These are phyloP conservation scores for Ustulina deusta DNA, from an alignment of 2,329 filamentous ascomycete genomes.

Conservation along the genomic window DNA sequence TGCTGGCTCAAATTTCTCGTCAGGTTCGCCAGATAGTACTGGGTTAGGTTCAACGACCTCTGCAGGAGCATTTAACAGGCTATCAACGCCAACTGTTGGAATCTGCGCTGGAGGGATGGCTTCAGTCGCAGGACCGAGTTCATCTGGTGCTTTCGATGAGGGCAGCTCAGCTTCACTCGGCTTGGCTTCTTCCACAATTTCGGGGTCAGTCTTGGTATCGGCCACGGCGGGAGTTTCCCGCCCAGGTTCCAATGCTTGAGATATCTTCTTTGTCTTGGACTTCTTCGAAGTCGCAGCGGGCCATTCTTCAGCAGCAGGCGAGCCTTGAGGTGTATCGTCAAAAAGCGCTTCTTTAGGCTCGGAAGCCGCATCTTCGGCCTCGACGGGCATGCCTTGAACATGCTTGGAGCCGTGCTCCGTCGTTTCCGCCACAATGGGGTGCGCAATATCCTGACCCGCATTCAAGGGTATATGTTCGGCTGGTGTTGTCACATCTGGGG, in stretches of 20 bases:
- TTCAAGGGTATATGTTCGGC: conserved; percentile 3
- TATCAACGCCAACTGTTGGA: background rate
- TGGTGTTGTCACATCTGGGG: background rate
- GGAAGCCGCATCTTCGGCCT: conserved; percentile 4
- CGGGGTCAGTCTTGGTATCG: background rate
- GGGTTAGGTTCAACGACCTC: background rate
- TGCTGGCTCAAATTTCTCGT: background rate
- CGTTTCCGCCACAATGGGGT: background rate
- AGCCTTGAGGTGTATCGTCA: conserved; percentile 28
- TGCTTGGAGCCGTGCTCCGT: background rate
- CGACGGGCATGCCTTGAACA: conserved; percentile 1
- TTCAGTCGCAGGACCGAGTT: conserved; percentile 2
- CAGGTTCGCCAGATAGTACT: background rate
- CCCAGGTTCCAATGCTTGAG: conserved; percentile 11
- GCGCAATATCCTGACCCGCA: background rate
- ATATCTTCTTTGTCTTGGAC: conserved; percentile 37
- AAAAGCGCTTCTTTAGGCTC: conserved; percentile 10
- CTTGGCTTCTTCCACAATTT: conserved; percentile 13
- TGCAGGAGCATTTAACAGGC: background rate
- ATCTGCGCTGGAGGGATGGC: conserved; percentile 6
- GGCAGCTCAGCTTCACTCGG: conserved; percentile 12
- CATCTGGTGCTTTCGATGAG: conserved; percentile 11
- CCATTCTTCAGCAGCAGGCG: conserved; percentile 28
- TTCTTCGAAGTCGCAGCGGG: conserved; percentile 30
- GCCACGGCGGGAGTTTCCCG: background rate